Evolutionary conservation across 306 rosid genomes (phyloP), one percentile per base, ranked within the genome.

Genomic region (Cicer pinnatifidum): DNA sequence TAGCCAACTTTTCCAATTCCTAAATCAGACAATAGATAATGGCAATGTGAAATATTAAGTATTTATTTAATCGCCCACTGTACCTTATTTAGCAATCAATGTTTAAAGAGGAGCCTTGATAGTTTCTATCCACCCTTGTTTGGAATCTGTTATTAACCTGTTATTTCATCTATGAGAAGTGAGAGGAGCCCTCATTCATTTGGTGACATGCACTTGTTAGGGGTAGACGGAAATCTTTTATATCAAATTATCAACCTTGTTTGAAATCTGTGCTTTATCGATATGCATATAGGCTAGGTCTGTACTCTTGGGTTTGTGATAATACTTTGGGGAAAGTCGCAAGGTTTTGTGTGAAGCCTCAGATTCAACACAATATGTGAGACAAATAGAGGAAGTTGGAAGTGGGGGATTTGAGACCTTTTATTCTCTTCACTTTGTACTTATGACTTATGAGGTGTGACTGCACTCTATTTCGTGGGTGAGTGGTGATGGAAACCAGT

Each of bases 361-460:
- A 39, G 69, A 63, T 35, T 35, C 20, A 60, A 9, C 66, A 19
- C 37, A 9, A 35, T 60, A 8, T 60, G 19, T n/a, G 43, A 35
- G 45, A 60, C 0, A 12, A 19, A 16, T 35, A 10, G 12, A 28
- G 8, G 66, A 33, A 11, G 44, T 35, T 35, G 20, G 45, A 60
- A 60, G 15, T 28, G 6, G 19, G 43, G 7, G 6, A 19, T 37
- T 28, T 35, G 6, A 54, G 46, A 62, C 39, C 1, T 63, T 63
- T 16, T 50, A 8, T 40, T 9, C 13, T 40, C 50, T 63, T 16
- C 13, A 60, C 9, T 38, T 5, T 38, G 17, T 61, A 63, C 8
- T 15, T 39, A 63, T 63, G 69, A 63, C 8, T 15, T 39, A 63
- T 63, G 69, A 63, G 69, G 28, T 63, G 35, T 16, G 69, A 9